phyloP scores from a whole-genome alignment of 78 protist genomes.

The Protostelium mycophagum region DNA sequence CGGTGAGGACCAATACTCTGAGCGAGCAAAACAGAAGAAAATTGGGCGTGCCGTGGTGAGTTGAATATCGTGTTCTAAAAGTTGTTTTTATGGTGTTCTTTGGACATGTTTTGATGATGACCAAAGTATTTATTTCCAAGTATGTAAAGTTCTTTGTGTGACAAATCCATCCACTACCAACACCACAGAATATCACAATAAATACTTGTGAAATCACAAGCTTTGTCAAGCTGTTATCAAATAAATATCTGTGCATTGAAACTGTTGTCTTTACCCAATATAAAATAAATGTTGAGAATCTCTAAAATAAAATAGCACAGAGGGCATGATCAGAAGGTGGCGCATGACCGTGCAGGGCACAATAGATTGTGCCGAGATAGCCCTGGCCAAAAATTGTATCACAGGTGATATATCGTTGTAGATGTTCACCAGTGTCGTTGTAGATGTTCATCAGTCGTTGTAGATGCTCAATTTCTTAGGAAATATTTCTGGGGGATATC shows the following conservation, averaged over 20 bases:
- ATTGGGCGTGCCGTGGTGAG: neutral
- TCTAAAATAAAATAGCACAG: too few relatives aligned
- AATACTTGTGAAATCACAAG: too few relatives aligned
- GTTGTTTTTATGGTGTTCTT: too few relatives aligned
- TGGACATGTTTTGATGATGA: too few relatives aligned
- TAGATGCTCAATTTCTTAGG: neutral
- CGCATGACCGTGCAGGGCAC: neutral
- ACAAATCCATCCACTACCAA: too few relatives aligned
- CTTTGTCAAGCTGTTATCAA: neutral
- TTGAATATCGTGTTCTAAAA: neutral
- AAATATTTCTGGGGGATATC: neutral
- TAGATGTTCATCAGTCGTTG: neutral
- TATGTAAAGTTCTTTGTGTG: too few relatives aligned
- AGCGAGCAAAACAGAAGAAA: neutral
- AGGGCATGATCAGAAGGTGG: neutral
- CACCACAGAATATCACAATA: too few relatives aligned
- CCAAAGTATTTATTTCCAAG: too few relatives aligned
- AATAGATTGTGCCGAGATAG: neutral
- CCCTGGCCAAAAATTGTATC: neutral
- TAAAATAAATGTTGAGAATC: too few relatives aligned
- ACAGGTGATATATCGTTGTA: neutral
- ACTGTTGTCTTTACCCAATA: too few relatives aligned
- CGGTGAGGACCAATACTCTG: neutral
- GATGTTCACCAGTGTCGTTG: neutral
- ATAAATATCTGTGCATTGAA: too few relatives aligned